Conservation (phyloP, 2,329 filamentous ascomycete species). For the Truncatella angustata region DNA sequence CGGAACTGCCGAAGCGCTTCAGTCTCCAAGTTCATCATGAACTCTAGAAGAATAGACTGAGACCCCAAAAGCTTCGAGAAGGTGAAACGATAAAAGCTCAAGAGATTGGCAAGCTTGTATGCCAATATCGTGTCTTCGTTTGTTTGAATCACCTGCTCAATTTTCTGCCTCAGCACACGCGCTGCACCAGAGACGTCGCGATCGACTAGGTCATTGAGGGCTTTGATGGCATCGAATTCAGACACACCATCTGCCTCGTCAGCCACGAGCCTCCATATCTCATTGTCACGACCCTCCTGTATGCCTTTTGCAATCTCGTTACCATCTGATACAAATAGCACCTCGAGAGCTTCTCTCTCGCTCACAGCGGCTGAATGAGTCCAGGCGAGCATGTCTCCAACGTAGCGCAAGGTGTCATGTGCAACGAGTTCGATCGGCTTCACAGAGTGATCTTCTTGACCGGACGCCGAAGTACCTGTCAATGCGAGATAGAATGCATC, state of each 20-base stretch:
- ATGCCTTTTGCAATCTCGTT: constrained; percentile 84
- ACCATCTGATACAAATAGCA: constrained; percentile 86
- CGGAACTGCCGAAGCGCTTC: constrained; percentile 83
- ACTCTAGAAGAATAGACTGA: constrained; percentile 66
- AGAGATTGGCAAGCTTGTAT: constrained; percentile 86
- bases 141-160: constrained; percentile 88
- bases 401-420: constrained; percentile 87
- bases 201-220: constrained; percentile 82
- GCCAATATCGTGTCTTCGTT: constrained; percentile 87
- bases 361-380: constrained; percentile 91
- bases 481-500: constrained; percentile 87
- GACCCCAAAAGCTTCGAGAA: constrained; percentile 76
- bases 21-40: constrained; percentile 66
- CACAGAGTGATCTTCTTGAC: constrained; percentile 57
- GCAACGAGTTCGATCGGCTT: constrained; percentile 95
- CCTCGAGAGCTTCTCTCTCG: constrained; percentile 87
- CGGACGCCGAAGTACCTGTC: constrained; percentile 65
- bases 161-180: constrained; percentile 80
- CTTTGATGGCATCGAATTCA: constrained; percentile 76
- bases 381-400: constrained; percentile 98
- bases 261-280: constrained; percentile 72
- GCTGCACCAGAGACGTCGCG: constrained; percentile 79
- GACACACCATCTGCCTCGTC: constrained; percentile 52
- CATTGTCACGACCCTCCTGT: constrained; percentile 74
- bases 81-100: constrained; percentile 85